Conservation (phyloP, 768 basidiomycete species). For the Pleurotus tuoliensis region DNA sequence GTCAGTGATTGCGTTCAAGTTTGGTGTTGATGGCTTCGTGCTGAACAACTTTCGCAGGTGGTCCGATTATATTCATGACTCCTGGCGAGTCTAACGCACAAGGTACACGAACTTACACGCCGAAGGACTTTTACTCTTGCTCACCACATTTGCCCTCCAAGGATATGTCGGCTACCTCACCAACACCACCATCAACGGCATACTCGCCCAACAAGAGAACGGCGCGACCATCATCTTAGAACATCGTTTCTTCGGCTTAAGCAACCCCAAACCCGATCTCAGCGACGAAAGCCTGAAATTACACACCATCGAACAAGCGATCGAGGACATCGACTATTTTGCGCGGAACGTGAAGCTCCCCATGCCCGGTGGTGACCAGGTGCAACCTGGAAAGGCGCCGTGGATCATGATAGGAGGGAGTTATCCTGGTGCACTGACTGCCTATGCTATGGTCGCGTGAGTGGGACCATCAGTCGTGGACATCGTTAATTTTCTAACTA, state of each 20-base stretch:
- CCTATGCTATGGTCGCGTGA: slow-evolving; percentile 58
- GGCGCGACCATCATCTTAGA: slow-evolving; percentile 63
- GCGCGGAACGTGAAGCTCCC: slow-evolving; percentile 61
- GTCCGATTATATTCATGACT: slow-evolving; percentile 60
- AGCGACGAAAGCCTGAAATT: slow-evolving; percentile 49
- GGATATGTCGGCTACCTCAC: slow-evolving; percentile 54
- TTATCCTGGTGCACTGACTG: slow-evolving; percentile 34
- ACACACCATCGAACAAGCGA: slow-evolving; percentile 70
- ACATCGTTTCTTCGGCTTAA: slow-evolving; percentile 71
- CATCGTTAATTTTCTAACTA: not conserved
- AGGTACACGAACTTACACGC: slow-evolving; percentile 23
- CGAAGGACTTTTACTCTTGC: slow-evolving; percentile 1
- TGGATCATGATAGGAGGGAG: slow-evolving; percentile 51
- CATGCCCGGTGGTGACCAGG: slow-evolving; percentile 57
- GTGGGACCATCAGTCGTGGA: slow-evolving; percentile 14
- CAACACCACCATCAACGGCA: slow-evolving; percentile 58
- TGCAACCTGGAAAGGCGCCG: slow-evolving; percentile 50
- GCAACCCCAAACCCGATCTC: slow-evolving; percentile 63
- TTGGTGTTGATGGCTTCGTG: not conserved
- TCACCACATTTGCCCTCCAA: slow-evolving; percentile 11
- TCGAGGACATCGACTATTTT: slow-evolving; percentile 70
- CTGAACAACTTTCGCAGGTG: slow-evolving; percentile 30
- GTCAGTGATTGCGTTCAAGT: slow-evolving; percentile 20
- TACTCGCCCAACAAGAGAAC: slow-evolving; percentile 60
- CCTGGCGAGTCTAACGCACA: slow-evolving; percentile 63